These are phyloP conservation scores for Stropharia rugosoannulata DNA, from an alignment of 768 basidiomycete species.

Conservation along the genomic window DNA sequence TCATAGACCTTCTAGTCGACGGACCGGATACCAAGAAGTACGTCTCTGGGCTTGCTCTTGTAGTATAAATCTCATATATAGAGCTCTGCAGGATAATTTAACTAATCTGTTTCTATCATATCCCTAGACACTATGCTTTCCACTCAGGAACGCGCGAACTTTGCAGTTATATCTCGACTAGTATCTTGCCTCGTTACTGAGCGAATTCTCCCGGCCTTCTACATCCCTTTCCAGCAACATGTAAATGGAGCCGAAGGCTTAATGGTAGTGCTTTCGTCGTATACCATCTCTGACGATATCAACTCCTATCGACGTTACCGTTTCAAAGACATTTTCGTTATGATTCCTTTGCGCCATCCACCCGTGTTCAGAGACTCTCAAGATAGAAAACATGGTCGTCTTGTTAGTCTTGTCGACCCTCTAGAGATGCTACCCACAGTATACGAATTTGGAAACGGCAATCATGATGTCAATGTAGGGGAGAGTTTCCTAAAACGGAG, in stretches of 20 bases:
- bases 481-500: constrained; percentile 16
- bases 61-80: too few relatives aligned
- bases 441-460: constrained; percentile 22
- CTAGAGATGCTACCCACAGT: constrained; percentile 55
- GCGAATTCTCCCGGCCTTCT: constrained; percentile 50
- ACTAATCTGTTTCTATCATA: background rate
- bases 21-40: too few relatives aligned
- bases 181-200: constrained; percentile 59
- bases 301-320: constrained; percentile 21
- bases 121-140: constrained; percentile 36
- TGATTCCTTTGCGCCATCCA: constrained; percentile 45
- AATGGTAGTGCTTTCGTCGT: constrained; percentile 36
- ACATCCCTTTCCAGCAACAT: constrained; percentile 35
- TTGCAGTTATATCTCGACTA: constrained; percentile 48
- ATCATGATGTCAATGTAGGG: constrained; percentile 25
- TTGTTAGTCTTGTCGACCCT: constrained; percentile 51
- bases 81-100: too few relatives aligned
- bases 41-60: too few relatives aligned
- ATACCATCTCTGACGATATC: constrained; percentile 26
- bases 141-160: constrained; percentile 43
- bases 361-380: constrained; percentile 38
- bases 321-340: constrained; percentile 42
- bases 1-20: too few relatives aligned
- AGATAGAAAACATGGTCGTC: constrained; percentile 32
- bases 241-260: constrained; percentile 37